Base-by-base conservation (phyloP, 2,329 filamentous ascomycete genomes). In the Sporothrix schenckii region DNA sequence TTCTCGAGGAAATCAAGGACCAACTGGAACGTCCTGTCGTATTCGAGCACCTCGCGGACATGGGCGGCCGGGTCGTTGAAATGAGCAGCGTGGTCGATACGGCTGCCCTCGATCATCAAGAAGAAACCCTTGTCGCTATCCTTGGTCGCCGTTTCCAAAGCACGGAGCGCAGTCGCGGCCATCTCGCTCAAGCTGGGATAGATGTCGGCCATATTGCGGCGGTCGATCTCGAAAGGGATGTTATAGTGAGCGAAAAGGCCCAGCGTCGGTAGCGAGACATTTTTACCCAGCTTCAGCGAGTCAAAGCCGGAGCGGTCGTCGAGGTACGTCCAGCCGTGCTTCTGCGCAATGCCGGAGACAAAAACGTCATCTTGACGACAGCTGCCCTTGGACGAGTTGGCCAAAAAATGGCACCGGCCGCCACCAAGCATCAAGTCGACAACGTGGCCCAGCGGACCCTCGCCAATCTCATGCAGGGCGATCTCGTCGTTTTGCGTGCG, bases 31-130 rank as follows among this genome's bases (percentile, higher is more conserved):
- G 95, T 86, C 79, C 87, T 89, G 83, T 99, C 95, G 76, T 97
- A 99, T 67, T 93, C 94, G n/a, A 98, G 84, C 0, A 99, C 94
- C 80, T 99, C 95, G 75, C 92, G 90, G 13, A 94, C 92, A 77
- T 95, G 92, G 0, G 92, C 91, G 11, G 91, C 92, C 0, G 92
- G 92, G 75, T 95, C 92, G 75, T 95, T 95, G 73, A 87, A 87
- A 78, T 95, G 92, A 7, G 93, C 95, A 4, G 95, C 94, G 78
- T 99, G 95, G 77, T 99, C 95, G 76, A 99, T 98, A 54, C 95
- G 87, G 76, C 92, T 97, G 4, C 94, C 95, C 80, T 99, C 95
- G 72, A 99, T 96, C 94, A 99, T 97, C 75, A 99, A 84, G 81
- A 99, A 99, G 84, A 98, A 99, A 4, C 95, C 95, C 80, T 96